phyloP scores from a whole-genome alignment of 352 stramenopile genomes.

The Thraustochytrium sp. region DNA sequence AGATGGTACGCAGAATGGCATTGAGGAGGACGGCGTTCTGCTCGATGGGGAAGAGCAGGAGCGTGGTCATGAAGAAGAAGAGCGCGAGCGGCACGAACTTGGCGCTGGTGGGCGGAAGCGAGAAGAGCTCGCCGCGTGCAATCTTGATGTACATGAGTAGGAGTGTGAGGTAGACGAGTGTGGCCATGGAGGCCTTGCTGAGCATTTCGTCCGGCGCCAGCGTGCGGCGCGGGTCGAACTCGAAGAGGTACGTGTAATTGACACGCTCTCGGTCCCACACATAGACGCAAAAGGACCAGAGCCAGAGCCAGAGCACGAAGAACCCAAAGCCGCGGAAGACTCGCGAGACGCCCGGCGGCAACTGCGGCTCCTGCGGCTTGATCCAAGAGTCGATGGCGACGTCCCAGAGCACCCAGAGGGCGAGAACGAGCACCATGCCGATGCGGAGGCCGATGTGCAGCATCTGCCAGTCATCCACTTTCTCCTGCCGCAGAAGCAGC shows the following conservation, averaged over 20 bases:
- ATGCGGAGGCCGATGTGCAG: conserved; percentile 62
- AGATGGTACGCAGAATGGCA: conserved; percentile 78
- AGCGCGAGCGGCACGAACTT: conserved; percentile 85
- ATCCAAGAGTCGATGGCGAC: conserved; percentile 34
- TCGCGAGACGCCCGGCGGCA: conserved; percentile 67
- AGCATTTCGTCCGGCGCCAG: conserved; percentile 59
- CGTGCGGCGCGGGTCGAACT: conserved; percentile 72
- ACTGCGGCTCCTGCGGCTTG: background rate
- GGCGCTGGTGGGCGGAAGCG: conserved; percentile 35
- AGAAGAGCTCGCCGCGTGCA: background rate
- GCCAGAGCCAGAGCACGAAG: conserved; percentile 89
- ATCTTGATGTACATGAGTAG: conserved; percentile 36
- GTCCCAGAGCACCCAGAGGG: conserved; percentile 90
- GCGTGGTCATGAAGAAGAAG: conserved; percentile 84
- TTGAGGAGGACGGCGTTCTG: conserved; percentile 71
- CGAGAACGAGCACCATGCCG: conserved; percentile 66
- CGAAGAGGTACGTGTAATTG: conserved; percentile 93
- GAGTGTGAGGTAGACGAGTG: conserved; percentile 48
- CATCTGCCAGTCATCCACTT: conserved; percentile 52
- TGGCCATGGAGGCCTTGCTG: conserved; percentile 44
- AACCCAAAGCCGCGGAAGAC: conserved; percentile 90
- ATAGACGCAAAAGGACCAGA: conserved; percentile 82
- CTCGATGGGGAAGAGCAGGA: conserved; percentile 80
- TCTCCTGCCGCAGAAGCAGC: conserved; percentile 66
- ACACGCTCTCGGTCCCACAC: conserved; percentile 76